A percentile compares a stretch with the other conserved stretches of the same genome.
phyloP scores from a whole-genome alignment of 2,329 filamentous ascomycete species.

The Periglandula ipomoeae region DNA sequence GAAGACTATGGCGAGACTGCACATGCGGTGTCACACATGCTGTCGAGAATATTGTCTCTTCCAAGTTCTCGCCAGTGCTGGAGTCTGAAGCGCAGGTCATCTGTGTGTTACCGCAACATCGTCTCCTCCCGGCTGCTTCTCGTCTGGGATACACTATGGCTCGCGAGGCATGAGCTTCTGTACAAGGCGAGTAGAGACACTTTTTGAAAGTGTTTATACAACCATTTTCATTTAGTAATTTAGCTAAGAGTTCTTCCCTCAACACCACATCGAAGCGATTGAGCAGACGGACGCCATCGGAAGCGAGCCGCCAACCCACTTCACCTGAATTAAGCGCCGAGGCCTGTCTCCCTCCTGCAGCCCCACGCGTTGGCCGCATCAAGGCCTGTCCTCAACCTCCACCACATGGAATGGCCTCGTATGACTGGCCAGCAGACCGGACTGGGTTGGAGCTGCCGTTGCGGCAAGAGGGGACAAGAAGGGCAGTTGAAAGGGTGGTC shows the following conservation, averaged over 20 bases:
- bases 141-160: neutral
- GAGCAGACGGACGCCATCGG: conserved; percentile 26
- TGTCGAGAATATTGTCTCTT: neutral
- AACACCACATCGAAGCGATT: too few species aligned
- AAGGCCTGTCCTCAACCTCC: conserved; percentile 13
- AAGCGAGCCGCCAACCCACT: conserved; percentile 26
- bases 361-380: conserved; percentile 24
- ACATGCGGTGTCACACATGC: neutral
- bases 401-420: conserved; percentile 7
- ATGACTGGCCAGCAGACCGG: conserved; percentile 10
- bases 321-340: conserved; percentile 45
- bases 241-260: too few species aligned
- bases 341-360: conserved; percentile 42
- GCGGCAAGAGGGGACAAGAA: conserved; percentile 1
- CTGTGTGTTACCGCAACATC: too few species aligned
- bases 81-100: too few species aligned
- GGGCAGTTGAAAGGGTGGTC: neutral
- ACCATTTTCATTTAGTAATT: too few species aligned
- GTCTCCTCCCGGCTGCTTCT: neutral
- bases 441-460: neutral
- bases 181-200: too few species aligned
- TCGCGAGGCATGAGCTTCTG: neutral
- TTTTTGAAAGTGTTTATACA: too few species aligned
- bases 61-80: neutral
- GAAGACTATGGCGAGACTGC: neutral